Percentiles rank a stretch among this genome's conserved stretches.
These are phyloP conservation scores for Psidium guajava DNA, from an alignment of 345 rosid species.

Conservation along the genomic window DNA sequence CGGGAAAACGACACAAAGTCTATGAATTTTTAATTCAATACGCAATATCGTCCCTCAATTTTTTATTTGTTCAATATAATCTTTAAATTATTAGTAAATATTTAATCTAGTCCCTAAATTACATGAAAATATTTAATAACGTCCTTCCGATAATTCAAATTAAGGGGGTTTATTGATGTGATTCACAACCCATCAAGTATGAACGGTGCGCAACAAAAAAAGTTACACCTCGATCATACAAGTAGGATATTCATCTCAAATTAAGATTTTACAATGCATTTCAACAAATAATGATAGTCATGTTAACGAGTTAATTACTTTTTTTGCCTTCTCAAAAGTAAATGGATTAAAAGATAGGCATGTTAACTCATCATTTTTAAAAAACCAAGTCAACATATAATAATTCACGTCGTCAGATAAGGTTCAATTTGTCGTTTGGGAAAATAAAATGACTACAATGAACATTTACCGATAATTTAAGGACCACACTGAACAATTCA, in stretches of 20 bases:
- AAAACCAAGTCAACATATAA: neutral
- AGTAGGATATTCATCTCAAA: neutral
- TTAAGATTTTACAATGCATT: too few relatives aligned
- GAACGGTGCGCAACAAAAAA: neutral
- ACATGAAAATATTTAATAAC: neutral
- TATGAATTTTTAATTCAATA: too few relatives aligned
- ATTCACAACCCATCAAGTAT: neutral
- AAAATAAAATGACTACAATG: fast-evolving
- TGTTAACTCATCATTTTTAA: neutral
- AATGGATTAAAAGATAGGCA: neutral
- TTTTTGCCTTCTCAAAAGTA: neutral
- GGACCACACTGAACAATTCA: neutral
- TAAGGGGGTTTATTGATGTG: neutral
- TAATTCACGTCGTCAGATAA: too few relatives aligned
- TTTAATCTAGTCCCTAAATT: neutral
- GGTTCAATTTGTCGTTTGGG: too few relatives aligned
- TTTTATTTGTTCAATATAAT: neutral
- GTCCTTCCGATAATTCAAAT: neutral
- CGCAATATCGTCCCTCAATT: too few relatives aligned
- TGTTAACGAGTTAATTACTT: neutral
- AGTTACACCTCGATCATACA: neutral
- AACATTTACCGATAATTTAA: neutral
- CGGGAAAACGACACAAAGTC: too few relatives aligned
- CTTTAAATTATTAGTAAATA: neutral
- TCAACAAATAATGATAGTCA: too few relatives aligned